Base-by-base conservation (phyloP, 1,284 basidiomycete species). In the Mycena sp. region DNA sequence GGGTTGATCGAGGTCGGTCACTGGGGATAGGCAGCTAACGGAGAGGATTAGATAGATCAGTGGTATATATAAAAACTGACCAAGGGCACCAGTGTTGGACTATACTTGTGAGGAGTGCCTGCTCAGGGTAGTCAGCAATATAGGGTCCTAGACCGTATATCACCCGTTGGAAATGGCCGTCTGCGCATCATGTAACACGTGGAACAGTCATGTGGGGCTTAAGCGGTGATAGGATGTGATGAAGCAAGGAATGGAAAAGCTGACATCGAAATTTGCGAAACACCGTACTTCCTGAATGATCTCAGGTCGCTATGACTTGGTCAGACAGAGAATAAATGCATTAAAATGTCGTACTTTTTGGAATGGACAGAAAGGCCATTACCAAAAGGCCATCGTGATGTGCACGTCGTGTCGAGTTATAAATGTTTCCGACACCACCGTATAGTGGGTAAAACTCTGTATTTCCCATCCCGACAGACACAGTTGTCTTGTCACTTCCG, bases 401-500 rank as follows among this genome's bases (percentile, higher is more conserved):
- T n/a, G 71, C 69, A 3, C 59, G 61, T 2, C 68, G 28, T 1
- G 63, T 62, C 12, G 52, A 68, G 40, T 72, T 73, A 32, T 43
- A 41, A 4, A 74, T 25, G 37, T 73, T 75, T 9, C 72, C 70
- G 25, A 73, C 51, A 0, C 67, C 71, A 1, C 71, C 17, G 41
- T 76, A 76, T 0, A 74, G 32, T 0, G 67, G 72, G 23, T 70
- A 72, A 50, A 66, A 70, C 45, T 72, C 67, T 5, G 64, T 69
- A 10, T 74, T 62, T 1, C 72, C 69, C 1, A 74, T 76, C 0
- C 63, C 72, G 10, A 76, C 71, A 3, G 72, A 76, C 0, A 77
- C 70, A 0, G 73, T 76, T 0, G 71, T 77, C 38, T 76, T 76
- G 62, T 77, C 68, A 21, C 70, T 70, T 0, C 74, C 72, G 0